Percentiles rank a stretch among this genome's conserved stretches.
Evolutionary conservation across 129 eudicot species (phyloP).

Genomic region (Tagetes patula): DNA sequence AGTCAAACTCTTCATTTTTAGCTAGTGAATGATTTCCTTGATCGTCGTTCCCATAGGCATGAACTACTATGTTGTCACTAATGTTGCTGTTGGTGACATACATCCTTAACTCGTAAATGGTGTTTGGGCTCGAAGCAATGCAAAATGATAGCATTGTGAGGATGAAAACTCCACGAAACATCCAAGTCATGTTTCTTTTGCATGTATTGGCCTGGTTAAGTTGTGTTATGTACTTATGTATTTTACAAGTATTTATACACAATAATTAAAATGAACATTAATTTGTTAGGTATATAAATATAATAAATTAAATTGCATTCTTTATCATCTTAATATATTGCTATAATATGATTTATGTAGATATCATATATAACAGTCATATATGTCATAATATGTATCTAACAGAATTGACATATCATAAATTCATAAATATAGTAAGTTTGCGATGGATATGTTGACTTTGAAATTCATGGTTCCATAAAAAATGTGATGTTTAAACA

Average conservation of each 20-base stretch:
- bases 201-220: neutral
- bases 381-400: neutral
- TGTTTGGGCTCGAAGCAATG: neutral
- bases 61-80: slow-evolving; percentile 1
- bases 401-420: neutral
- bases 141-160: slow-evolving; percentile 5
- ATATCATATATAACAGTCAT: too few species aligned
- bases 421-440: neutral
- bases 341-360: neutral
- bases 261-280: neutral
- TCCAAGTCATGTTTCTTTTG: neutral
- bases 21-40: slow-evolving; percentile 5
- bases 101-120: neutral
- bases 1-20: neutral
- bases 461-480: neutral
- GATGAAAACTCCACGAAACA: neutral
- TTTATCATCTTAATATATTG: neutral
- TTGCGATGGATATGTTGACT: neutral
- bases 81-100: neutral
- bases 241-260: neutral
- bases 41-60: neutral
- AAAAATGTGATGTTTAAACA: neutral
- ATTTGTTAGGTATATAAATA: neutral
- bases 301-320: too few species aligned
- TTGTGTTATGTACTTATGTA: neutral